These are phyloP conservation scores for Nakaseomyces delphensis DNA, from an alignment of 1,139 yeast species.

Conservation along the genomic window DNA sequence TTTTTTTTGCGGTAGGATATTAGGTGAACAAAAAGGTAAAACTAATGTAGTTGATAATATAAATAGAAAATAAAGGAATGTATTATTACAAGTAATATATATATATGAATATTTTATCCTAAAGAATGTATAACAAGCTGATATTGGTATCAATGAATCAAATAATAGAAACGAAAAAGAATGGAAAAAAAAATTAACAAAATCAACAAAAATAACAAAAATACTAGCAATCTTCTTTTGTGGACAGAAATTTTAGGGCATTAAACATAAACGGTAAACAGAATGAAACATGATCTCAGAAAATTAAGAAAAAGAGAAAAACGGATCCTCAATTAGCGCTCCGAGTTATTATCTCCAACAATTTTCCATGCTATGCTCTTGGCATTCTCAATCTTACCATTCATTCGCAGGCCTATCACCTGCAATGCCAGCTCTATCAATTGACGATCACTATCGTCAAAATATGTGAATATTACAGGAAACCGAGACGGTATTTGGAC, in stretches of 20 bases:
- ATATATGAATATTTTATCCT: neutral
- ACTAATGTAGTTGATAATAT: no score
- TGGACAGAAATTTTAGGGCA: no score
- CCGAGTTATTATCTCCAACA: slow-evolving; percentile 38
- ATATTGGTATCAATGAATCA: neutral
- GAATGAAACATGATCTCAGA: no score
- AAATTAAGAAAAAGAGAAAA: neutral
- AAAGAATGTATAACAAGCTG: neutral
- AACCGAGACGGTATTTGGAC: neutral
- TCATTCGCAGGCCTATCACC: slow-evolving; percentile 88
- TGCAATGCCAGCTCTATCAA: slow-evolving; percentile 83
- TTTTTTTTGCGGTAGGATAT: no score
- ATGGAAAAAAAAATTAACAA: neutral
- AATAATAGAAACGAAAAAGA: no score
- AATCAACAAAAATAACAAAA: no score
- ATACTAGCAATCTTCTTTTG: no score
- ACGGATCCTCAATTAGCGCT: neutral
- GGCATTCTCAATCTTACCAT: slow-evolving; percentile 86
- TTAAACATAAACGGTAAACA: neutral
- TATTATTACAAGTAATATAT: no score
- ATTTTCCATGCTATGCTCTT: slow-evolving; percentile 77
- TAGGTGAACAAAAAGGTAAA: no score
- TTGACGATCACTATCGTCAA: slow-evolving; percentile 86
- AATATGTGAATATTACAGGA: slow-evolving; percentile 51
- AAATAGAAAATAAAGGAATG: no score